These are phyloP conservation scores for Xylariaceae sp. DNA, from an alignment of 2,329 filamentous ascomycete genomes.

Conservation along the genomic window DNA sequence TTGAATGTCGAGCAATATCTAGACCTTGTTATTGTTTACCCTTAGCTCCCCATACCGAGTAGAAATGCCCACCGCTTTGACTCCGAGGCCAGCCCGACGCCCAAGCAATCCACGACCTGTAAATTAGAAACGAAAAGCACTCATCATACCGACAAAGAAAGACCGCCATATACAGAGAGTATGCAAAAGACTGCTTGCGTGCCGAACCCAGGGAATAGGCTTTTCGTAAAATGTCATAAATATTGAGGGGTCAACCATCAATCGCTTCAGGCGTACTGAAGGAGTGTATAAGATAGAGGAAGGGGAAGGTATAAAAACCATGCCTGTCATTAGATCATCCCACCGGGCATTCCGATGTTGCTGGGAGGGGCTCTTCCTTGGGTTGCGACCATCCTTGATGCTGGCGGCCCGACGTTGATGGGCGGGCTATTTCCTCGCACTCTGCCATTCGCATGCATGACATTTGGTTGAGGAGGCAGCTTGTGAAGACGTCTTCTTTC, in stretches of 20 bases:
- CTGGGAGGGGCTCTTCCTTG: slow-evolving; percentile 22
- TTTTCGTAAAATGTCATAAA: slow-evolving; percentile 18
- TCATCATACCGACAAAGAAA: slow-evolving; percentile 2
- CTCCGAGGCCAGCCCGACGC: slow-evolving; percentile 22
- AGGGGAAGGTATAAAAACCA: no score
- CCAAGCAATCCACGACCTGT: slow-evolving; percentile 12
- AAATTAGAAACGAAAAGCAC: slow-evolving; percentile 8
- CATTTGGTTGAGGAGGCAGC: slow-evolving; percentile 33
- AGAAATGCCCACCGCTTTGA: slow-evolving; percentile 15
- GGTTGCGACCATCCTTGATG: slow-evolving; percentile 30
- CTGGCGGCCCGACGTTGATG: slow-evolving; percentile 28
- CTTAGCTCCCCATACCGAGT: slow-evolving; percentile 10
- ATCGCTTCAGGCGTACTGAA: no score
- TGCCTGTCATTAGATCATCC: slow-evolving; percentile 37
- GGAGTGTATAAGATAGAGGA: no score
- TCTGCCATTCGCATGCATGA: slow-evolving; percentile 16
- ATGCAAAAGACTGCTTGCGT: slow-evolving; percentile 11
- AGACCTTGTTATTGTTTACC: slow-evolving; percentile 9
- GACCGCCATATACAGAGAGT: slow-evolving; percentile 15
- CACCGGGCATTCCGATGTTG: slow-evolving; percentile 33
- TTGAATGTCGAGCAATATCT: slow-evolving; percentile 3
- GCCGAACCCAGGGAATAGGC: slow-evolving; percentile 12
- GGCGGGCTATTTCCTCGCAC: slow-evolving; percentile 22
- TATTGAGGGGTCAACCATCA: neutral
- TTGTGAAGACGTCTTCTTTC: slow-evolving; percentile 40